A percentile compares a stretch with the other conserved stretches of the same genome.
Evolutionary conservation across 768 basidiomycete genomes (phyloP).

Genomic region (Lanmaoa pseudosensibilis): DNA sequence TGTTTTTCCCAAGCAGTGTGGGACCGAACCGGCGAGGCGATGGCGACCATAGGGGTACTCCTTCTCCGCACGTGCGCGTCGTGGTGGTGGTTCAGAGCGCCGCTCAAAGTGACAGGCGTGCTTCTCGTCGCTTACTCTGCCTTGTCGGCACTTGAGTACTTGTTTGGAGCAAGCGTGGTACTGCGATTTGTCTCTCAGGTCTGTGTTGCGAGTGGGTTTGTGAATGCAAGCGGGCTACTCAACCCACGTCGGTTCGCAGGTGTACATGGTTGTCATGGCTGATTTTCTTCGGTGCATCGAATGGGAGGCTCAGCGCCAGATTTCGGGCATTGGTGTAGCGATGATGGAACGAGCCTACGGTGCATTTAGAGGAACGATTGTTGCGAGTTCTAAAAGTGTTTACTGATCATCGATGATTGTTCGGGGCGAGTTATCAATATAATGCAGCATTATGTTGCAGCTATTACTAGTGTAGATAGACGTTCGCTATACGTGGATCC

Average conservation of each 20-base stretch:
- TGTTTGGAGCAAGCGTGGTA: not conserved
- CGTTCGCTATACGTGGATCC: no score
- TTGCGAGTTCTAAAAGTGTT: not conserved
- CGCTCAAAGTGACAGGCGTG: not conserved
- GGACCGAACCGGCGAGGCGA: not conserved
- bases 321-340: not conserved
- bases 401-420: no score
- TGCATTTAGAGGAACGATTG: not conserved
- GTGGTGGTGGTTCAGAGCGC: constrained; percentile 12
- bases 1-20: not conserved
- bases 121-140: not conserved
- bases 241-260: not conserved
- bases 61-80: constrained; percentile 1
- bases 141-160: not conserved
- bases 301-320: constrained; percentile 9
- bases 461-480: no score
- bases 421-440: no score
- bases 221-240: not conserved
- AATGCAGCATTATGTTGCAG: no score
- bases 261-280: not conserved
- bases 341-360: not conserved
- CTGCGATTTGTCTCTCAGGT: not conserved
- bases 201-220: not conserved
- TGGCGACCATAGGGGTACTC: not conserved
- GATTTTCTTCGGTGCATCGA: constrained; percentile 8